phyloP scores from a whole-genome alignment of 257 asterid genomes.

The Solanum piurae region DNA sequence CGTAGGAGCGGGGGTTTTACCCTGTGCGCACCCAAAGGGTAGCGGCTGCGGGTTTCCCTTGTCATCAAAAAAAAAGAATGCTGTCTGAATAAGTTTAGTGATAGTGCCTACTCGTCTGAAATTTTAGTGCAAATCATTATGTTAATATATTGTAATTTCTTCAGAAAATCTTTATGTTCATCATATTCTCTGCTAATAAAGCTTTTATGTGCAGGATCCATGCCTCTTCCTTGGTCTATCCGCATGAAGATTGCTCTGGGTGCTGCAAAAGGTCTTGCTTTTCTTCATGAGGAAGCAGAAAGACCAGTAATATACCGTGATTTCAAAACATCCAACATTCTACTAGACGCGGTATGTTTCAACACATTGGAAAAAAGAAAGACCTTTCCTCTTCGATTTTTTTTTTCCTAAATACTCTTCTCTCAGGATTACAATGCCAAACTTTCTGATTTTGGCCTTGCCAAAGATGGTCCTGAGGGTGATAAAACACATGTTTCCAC shows the following conservation, averaged over 20 bases:
- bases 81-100: neutral
- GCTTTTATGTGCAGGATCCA: conserved; percentile 49
- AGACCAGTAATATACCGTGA: conserved; percentile 91
- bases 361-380: neutral
- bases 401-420: neutral
- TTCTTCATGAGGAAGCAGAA: conserved; percentile 98
- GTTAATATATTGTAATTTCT: neutral
- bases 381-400: neutral
- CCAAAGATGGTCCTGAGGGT: conserved; percentile 96
- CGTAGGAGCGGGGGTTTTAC: too few species aligned
- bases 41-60: too few species aligned
- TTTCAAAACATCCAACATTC: conserved; percentile 95
- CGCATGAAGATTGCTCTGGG: conserved; percentile 97
- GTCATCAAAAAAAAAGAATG: neutral
- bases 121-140: neutral
- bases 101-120: neutral
- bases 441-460: conserved; percentile 97
- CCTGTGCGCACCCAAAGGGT: too few species aligned
- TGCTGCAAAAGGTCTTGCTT: conserved; percentile 94
- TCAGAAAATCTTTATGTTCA: neutral
- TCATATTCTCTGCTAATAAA: neutral
- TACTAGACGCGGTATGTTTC: conserved; percentile 78
- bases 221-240: conserved; percentile 96
- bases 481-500: conserved; percentile 97
- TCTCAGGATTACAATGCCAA: conserved; percentile 89